Percentiles rank a stretch among this genome's conserved stretches.
Conservation (phyloP, 2,329 filamentous ascomycete genomes). For the Hirsutella thompsonii region DNA sequence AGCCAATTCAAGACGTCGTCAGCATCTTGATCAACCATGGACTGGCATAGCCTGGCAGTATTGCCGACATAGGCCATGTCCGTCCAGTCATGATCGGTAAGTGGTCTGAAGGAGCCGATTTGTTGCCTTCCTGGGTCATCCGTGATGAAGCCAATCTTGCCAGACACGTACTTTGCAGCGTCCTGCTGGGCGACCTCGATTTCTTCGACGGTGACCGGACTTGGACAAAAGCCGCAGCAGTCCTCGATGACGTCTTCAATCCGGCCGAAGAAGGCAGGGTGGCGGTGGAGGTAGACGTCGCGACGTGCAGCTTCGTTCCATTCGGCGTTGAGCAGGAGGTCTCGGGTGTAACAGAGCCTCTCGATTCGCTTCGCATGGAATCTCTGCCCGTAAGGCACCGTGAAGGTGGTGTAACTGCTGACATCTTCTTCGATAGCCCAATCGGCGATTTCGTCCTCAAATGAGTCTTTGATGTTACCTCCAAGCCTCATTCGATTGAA, state of each 20-base stretch:
- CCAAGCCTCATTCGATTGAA: constrained; percentile 26
- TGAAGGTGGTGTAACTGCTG: constrained; percentile 69
- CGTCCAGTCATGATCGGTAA: constrained; percentile 76
- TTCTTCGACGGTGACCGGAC: constrained; percentile 57
- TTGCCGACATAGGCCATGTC: constrained; percentile 84
- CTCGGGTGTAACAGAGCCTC: constrained; percentile 68
- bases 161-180: constrained; percentile 62
- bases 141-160: constrained; percentile 59
- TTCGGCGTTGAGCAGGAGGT: constrained; percentile 71
- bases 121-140: constrained; percentile 72
- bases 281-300: constrained; percentile 66
- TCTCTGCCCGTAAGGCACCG: constrained; percentile 50
- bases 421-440: constrained; percentile 69
- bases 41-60: constrained; percentile 64
- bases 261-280: constrained; percentile 74
- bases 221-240: constrained; percentile 70
- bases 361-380: constrained; percentile 62
- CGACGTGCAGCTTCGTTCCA: constrained; percentile 72
- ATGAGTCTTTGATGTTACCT: constrained; percentile 64
- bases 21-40: constrained; percentile 62
- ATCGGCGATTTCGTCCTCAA: constrained; percentile 73
- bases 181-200: constrained; percentile 59
- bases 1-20: constrained; percentile 61
- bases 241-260: constrained; percentile 64
- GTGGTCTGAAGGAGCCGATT: constrained; percentile 61